Percentiles rank a stretch among this genome's conserved stretches.
Evolutionary conservation across 2,329 filamentous ascomycete genomes (phyloP).

Genomic region (Fusarium guadeloupense): DNA sequence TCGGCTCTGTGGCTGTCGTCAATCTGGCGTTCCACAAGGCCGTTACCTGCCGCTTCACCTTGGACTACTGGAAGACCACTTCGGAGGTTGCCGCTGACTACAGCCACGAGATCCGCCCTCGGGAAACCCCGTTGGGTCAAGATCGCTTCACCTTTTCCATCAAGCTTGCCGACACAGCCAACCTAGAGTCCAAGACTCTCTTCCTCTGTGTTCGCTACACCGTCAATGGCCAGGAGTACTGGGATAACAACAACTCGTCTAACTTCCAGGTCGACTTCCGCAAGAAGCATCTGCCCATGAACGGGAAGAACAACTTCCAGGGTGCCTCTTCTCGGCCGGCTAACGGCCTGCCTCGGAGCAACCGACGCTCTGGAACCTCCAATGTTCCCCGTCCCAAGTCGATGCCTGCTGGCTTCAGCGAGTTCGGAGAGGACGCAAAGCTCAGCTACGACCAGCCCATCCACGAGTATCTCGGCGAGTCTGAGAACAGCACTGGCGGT

Average conservation of each 20-base stretch:
- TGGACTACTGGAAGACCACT: slow-evolving; percentile 98
- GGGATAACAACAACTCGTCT: slow-evolving; percentile 89
- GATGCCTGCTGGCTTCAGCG: slow-evolving; percentile 70
- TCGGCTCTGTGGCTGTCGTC: slow-evolving; percentile 84
- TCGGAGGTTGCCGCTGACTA: slow-evolving; percentile 94
- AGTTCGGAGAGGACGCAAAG: slow-evolving; percentile 72
- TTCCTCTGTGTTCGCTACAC: slow-evolving; percentile 91
- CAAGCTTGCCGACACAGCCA: slow-evolving; percentile 88
- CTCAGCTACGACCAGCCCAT: slow-evolving; percentile 68
- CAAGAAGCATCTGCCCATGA: slow-evolving; percentile 75
- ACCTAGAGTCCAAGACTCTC: slow-evolving; percentile 91
- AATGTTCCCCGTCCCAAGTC: slow-evolving; percentile 61
- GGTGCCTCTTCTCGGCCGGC: slow-evolving; percentile 60
- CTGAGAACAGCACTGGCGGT: slow-evolving; percentile 60
- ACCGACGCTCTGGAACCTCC: slow-evolving; percentile 58
- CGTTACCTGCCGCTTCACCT: slow-evolving; percentile 91
- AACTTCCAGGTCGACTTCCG: slow-evolving; percentile 97
- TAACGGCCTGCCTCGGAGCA: slow-evolving; percentile 73
- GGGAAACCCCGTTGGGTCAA: slow-evolving; percentile 71
- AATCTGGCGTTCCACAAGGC: slow-evolving; percentile 91
- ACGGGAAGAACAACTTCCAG: slow-evolving; percentile 64
- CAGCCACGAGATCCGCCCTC: slow-evolving; percentile 77
- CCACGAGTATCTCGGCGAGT: slow-evolving; percentile 71
- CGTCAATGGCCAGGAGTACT: slow-evolving; percentile 85
- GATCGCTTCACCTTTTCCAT: slow-evolving; percentile 96